phyloP scores from a whole-genome alignment of 371 early-diverging fungal species.

The Mucor mucedo region DNA sequence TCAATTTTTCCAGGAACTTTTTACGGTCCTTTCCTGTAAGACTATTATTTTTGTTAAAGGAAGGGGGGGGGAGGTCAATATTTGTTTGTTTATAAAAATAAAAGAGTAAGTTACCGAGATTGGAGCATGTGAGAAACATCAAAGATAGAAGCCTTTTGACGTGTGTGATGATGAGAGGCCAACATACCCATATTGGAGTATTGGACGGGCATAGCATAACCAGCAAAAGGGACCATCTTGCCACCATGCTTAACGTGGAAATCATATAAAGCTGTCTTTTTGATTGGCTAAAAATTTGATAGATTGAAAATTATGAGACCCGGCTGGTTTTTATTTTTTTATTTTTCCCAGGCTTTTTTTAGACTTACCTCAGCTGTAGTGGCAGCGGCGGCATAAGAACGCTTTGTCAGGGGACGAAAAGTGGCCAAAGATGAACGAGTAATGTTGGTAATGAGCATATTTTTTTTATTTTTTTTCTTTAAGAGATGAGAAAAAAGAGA shows the following conservation, averaged over 20 bases:
- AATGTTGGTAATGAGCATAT: conserved; percentile 24
- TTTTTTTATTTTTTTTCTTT: not conserved
- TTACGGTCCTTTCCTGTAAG: conserved; percentile 88
- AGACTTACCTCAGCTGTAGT: conserved; percentile 34
- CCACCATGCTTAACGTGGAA: conserved; percentile 91
- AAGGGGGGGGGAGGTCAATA: not conserved
- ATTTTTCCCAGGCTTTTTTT: not conserved
- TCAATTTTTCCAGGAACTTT: conserved; percentile 87
- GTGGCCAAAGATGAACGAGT: conserved; percentile 25
- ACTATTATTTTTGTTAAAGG: conserved; percentile 47
- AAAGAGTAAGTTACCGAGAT: conserved; percentile 66
- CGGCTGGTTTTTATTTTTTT: conserved; percentile 7
- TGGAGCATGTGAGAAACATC: conserved; percentile 99
- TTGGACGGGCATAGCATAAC: conserved; percentile 95
- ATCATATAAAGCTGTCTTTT: conserved; percentile 89
- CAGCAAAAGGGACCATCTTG: conserved; percentile 98
- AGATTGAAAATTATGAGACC: no score
- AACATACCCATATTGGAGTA: conserved; percentile 84
- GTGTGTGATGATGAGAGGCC: conserved; percentile 89
- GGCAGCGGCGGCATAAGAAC: conserved; percentile 42
- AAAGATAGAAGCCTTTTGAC: conserved; percentile 92
- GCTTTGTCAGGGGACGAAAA: conserved; percentile 27
- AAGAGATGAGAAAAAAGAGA: conserved; percentile 17
- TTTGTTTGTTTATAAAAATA: not conserved
- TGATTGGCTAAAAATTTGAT: conserved; percentile 31